phyloP scores from a whole-genome alignment of 345 rosid genomes.

The Rhizophora apiculata region DNA sequence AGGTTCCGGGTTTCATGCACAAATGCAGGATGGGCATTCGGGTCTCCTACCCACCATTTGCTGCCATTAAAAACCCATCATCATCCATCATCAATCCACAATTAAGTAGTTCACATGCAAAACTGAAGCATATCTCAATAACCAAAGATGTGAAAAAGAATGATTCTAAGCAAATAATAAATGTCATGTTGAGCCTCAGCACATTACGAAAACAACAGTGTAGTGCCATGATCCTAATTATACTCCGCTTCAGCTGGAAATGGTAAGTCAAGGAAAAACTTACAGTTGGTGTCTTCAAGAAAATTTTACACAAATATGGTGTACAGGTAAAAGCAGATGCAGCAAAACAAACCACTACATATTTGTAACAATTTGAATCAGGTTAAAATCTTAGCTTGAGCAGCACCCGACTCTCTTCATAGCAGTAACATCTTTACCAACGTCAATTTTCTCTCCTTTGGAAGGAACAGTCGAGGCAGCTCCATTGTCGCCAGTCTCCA shows the following conservation, averaged over 20 bases:
- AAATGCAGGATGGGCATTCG: too few species aligned
- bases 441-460: constrained; percentile 83
- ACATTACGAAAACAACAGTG: constrained; percentile 13
- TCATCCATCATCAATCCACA: too few species aligned
- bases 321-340: constrained; percentile 12
- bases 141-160: too few species aligned
- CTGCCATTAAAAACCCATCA: too few species aligned
- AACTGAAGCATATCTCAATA: too few species aligned
- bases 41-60: too few species aligned
- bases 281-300: constrained; percentile 26
- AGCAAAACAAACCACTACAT: constrained; percentile 31
- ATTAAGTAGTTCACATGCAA: too few species aligned
- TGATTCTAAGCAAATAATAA: too few species aligned
- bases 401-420: constrained; percentile 89
- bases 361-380: constrained; percentile 15
- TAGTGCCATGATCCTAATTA: constrained; percentile 20
- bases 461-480: constrained; percentile 56
- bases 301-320: constrained; percentile 38
- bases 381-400: constrained; percentile 48
- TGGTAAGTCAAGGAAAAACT: constrained; percentile 14
- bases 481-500: constrained; percentile 60
- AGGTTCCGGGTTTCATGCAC: too few species aligned
- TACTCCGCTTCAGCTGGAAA: constrained; percentile 19
- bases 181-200: too few species aligned
- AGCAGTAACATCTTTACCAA: constrained; percentile 81